phyloP scores from a whole-genome alignment of 805 yeast genomes.

The Jamesozyma lodderae region DNA sequence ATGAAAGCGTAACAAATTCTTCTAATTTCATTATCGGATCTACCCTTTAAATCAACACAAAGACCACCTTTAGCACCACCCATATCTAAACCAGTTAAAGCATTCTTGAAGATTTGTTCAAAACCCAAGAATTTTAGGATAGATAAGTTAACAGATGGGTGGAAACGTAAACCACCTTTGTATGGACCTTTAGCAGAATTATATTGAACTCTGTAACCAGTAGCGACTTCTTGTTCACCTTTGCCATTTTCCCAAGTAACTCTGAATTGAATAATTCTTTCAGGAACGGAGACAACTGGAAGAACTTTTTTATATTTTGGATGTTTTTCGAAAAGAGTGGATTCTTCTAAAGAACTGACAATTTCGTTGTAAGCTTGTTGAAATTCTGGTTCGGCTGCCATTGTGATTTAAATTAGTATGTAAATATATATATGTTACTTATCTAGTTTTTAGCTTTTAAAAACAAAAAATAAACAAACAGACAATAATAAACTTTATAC shows the following conservation, averaged over 20 bases:
- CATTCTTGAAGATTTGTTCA: conserved; percentile 98
- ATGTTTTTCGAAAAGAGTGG: conserved; percentile 78
- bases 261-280: conserved; percentile 93
- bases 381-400: conserved; percentile 81
- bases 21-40: conserved; percentile 87
- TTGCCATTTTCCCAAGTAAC: conserved; percentile 96
- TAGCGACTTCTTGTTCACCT: conserved; percentile 85
- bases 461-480: background rate
- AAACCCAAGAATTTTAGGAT: conserved; percentile 93
- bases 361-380: conserved; percentile 97
- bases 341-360: conserved; percentile 77
- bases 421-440: background rate
- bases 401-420: background rate
- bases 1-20: conserved; percentile 93
- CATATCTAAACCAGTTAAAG: conserved; percentile 92
- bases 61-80: conserved; percentile 99
- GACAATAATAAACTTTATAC: no score
- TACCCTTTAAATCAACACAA: conserved; percentile 95
- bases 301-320: conserved; percentile 86
- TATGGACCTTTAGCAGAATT: conserved; percentile 98
- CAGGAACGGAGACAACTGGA: conserved; percentile 89
- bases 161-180: conserved; percentile 98
- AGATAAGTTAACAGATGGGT: conserved; percentile 92
- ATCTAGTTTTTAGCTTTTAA: background rate
- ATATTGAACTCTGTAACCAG: conserved; percentile 97